Percentiles rank a stretch among this genome's conserved stretches.
These are phyloP conservation scores for Talaromyces sp. DNA, from an alignment of 2,329 filamentous ascomycete species.

Conservation along the genomic window DNA sequence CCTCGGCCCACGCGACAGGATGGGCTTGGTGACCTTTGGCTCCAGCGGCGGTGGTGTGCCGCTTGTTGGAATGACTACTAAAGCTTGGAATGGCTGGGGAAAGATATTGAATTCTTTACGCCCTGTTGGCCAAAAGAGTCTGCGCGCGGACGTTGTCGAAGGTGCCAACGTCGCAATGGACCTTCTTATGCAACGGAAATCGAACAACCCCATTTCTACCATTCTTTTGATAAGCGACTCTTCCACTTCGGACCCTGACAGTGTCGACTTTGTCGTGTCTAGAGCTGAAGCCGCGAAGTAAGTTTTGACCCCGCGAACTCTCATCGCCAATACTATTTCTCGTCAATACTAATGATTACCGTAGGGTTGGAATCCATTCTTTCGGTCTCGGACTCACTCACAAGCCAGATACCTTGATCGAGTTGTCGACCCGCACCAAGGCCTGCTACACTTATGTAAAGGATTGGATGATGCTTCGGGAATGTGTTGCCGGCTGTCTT, in stretches of 20 bases:
- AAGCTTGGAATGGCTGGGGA: slow-evolving; percentile 86
- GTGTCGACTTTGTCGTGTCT: slow-evolving; percentile 95
- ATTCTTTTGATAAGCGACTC: slow-evolving; percentile 98
- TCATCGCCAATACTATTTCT: slow-evolving; percentile 15
- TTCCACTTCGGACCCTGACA: slow-evolving; percentile 87
- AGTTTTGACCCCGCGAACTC: slow-evolving; percentile 30
- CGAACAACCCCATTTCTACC: slow-evolving; percentile 88
- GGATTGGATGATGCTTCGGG: slow-evolving; percentile 99
- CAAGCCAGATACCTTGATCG: slow-evolving; percentile 98
- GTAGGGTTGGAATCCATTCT: slow-evolving; percentile 85
- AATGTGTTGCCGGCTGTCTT: slow-evolving; percentile 89
- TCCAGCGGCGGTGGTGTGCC: slow-evolving; percentile 90
- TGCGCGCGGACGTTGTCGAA: slow-evolving; percentile 93
- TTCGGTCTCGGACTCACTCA: slow-evolving; percentile 95
- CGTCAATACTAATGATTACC: slow-evolving; percentile 14
- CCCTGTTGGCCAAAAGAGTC: slow-evolving; percentile 92
- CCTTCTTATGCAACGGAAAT: slow-evolving; percentile 93
- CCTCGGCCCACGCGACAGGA: slow-evolving; percentile 86
- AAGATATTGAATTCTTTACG: slow-evolving; percentile 82
- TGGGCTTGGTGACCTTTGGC: slow-evolving; percentile 96
- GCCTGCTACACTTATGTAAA: slow-evolving; percentile 98
- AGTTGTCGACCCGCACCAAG: slow-evolving; percentile 90
- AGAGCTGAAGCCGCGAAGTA: slow-evolving; percentile 94
- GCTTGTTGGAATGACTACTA: slow-evolving; percentile 96
- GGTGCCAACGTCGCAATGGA: slow-evolving; percentile 99